phyloP scores from a whole-genome alignment of 768 basidiomycete species.

The Albatrellus ellisii region DNA sequence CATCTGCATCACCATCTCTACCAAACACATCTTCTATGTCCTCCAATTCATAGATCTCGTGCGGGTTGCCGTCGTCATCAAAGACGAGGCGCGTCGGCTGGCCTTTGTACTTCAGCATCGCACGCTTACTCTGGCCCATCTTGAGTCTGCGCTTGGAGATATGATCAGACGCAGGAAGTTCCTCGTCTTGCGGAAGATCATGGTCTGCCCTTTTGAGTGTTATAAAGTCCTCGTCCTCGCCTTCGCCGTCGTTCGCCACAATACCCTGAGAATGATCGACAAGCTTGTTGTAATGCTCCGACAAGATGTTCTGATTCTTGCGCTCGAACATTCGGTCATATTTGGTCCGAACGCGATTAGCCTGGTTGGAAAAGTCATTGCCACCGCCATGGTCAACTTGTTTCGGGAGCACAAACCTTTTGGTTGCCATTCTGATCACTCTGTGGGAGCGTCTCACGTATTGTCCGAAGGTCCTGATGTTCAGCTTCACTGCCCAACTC shows the following conservation, averaged over 20 bases:
- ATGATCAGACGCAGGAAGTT: conserved; percentile 28
- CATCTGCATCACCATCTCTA: conserved; percentile 36
- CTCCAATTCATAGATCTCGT: conserved; percentile 75
- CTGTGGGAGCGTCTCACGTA: background rate
- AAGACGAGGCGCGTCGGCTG: conserved; percentile 69
- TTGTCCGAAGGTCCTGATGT: background rate
- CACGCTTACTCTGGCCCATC: conserved; percentile 60
- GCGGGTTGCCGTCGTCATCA: conserved; percentile 75
- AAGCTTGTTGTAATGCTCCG: conserved; percentile 81
- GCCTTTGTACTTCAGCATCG: conserved; percentile 46
- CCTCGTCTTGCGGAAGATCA: conserved; percentile 30
- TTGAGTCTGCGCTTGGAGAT: conserved; percentile 85
- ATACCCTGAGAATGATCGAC: conserved; percentile 48
- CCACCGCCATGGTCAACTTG: background rate
- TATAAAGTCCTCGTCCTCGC: conserved; percentile 79
- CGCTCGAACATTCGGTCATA: conserved; percentile 98
- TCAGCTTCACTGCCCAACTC: conserved; percentile 7
- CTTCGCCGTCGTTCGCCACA: conserved; percentile 26
- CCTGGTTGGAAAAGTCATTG: conserved; percentile 15
- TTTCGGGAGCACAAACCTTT: background rate
- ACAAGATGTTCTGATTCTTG: conserved; percentile 87
- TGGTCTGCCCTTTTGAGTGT: conserved; percentile 90
- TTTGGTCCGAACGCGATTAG: conserved; percentile 62
- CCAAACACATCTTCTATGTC: conserved; percentile 60
- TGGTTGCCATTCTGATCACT: background rate